Conservation (phyloP, 768 basidiomycete species). For the Coprinopsis strossmayeri region DNA sequence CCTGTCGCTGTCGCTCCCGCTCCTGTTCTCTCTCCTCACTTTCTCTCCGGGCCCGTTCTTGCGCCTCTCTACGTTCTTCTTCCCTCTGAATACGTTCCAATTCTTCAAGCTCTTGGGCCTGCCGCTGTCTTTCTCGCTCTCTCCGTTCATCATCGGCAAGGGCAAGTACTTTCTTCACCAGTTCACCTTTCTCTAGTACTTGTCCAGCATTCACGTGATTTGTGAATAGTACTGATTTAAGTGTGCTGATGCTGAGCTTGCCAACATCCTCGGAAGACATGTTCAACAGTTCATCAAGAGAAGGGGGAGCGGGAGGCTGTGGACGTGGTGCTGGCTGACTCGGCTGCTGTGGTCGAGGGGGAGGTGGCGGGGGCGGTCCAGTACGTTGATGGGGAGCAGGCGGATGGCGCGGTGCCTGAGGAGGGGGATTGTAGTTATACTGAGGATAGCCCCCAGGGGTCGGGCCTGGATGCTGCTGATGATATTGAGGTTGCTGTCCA, state of each 20-base stretch:
- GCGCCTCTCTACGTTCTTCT: conserved; percentile 30
- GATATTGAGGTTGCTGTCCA: background rate
- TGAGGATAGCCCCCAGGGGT: too few relatives aligned
- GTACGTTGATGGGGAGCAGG: conserved; percentile 19
- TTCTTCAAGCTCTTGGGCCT: conserved; percentile 40
- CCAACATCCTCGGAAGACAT: conserved; percentile 54
- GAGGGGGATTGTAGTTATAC: too few relatives aligned
- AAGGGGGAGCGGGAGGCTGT: conserved; percentile 35
- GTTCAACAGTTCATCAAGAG: conserved; percentile 61
- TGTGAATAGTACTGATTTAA: conserved; percentile 75
- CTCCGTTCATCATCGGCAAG: conserved; percentile 60
- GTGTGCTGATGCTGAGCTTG: conserved; percentile 56
- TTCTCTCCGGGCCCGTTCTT: conserved; percentile 22
- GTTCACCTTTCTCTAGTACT: conserved; percentile 80
- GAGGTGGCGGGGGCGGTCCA: conserved; percentile 15
- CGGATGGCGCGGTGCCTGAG: conserved; percentile 14
- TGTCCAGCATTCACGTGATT: conserved; percentile 76
- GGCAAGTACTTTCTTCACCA: conserved; percentile 63
- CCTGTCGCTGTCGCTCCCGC: conserved; percentile 9
- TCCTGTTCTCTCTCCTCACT: conserved; percentile 17
- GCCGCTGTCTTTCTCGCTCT: conserved; percentile 43
- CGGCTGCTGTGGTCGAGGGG: conserved; percentile 11
- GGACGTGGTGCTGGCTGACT: conserved; percentile 10
- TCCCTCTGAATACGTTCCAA: conserved; percentile 33
- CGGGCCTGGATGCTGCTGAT: background rate